Conservation (phyloP, 495 filamentous ascomycete species). For the Podospora pseudocomata region DNA sequence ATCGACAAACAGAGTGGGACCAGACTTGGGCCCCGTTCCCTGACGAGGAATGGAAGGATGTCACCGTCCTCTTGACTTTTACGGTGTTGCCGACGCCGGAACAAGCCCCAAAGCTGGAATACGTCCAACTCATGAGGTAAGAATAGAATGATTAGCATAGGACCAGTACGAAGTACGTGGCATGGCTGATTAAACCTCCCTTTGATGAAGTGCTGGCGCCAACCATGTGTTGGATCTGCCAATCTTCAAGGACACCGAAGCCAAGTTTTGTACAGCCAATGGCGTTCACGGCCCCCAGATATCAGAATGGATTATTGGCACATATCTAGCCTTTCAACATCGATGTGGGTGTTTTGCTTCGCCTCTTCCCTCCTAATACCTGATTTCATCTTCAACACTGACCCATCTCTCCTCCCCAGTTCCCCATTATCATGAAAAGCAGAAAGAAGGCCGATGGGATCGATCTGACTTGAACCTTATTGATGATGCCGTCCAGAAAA, state of each 20-base stretch:
- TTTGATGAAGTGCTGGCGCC: conserved; percentile 54
- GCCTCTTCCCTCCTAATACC: not conserved
- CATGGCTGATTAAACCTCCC: not conserved
- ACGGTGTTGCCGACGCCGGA: conserved; percentile 44
- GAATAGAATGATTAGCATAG: not conserved
- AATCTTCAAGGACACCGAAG: conserved; percentile 59
- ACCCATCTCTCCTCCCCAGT: conserved; percentile 24
- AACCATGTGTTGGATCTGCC: conserved; percentile 63
- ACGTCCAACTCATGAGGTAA: conserved; percentile 64
- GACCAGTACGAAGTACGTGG: not conserved
- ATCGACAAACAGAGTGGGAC: conserved; percentile 17
- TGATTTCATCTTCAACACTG: not conserved
- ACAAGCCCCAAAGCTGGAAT: conserved; percentile 55
- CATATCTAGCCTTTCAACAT: conserved; percentile 49
- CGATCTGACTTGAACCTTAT: conserved; percentile 28
- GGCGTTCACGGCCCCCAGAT: conserved; percentile 84
- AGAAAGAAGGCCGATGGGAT: conserved; percentile 53
- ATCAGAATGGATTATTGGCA: conserved; percentile 68
- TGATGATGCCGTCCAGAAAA: conserved; percentile 44
- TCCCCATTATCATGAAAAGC: conserved; percentile 51
- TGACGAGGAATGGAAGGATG: conserved; percentile 52
- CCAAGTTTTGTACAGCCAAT: conserved; percentile 66
- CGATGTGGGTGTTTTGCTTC: conserved; percentile 31
- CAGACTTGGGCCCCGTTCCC: conserved; percentile 6
- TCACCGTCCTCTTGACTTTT: conserved; percentile 63